Evolutionary conservation across 192 early-diverging fungal species (phyloP), one percentile per base, ranked within the genome.

Genomic region (Funneliformis geosporum): DNA sequence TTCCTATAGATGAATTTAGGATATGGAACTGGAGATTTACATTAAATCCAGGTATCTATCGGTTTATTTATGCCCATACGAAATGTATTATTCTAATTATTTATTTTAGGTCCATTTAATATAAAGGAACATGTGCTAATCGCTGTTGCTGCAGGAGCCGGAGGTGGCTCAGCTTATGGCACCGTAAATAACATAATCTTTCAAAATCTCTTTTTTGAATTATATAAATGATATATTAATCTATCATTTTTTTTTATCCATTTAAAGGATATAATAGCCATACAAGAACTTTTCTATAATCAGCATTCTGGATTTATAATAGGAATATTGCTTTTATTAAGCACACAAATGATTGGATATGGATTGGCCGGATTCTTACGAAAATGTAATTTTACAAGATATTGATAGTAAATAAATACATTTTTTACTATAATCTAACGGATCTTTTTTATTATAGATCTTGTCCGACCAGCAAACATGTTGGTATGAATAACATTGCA

Each of bases 341-440:
- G 92, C 0, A 94, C 94, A 5, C 84, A 84, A 70, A 70, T 86
- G 66, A 62, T 89, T 33, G 88, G 88, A 44, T 89, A 85, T 65
- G 88, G 88, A 77, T 82, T 96, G 82, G 92, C 96, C 14, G 96
- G 95, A 75, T 83, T 96, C 8, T 85, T 90, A 40, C 92, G 97
- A 67, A 76, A 76, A 76, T 76, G 75, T 76, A 76, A 18, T 46
- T 12, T 28, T 33, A 0, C 5, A 11, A n/a, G 14, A 69, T 42
- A 50, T 73, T 47, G 7, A 2, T 44, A 23, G 11, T 43, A 8
- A 44, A 27, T 73, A 16, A 18, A 14, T 27, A 16, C 1, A 28
- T 73, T 39, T 40, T 21, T 8, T 21, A 28, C 6, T 33, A 9
- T 47, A 59, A 73, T 16, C 4, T 18, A 47, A 16, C 27, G 8